Evolutionary conservation across 257 asterid species (phyloP), one percentile per base, ranked within the genome.

Genomic region (Voacanga thouarsii): DNA sequence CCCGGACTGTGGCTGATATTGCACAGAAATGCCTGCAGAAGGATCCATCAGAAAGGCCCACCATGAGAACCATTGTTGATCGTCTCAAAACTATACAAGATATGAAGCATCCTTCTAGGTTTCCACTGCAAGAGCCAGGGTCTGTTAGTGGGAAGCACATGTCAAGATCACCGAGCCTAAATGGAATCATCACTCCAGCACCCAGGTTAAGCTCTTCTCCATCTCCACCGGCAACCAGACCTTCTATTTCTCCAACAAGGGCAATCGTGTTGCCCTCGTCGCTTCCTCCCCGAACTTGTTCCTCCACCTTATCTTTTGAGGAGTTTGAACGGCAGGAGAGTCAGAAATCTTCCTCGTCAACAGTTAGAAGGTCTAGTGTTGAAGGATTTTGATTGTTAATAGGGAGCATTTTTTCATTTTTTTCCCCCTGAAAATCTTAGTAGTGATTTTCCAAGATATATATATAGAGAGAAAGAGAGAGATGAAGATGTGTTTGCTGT

Each of bases 1-100:
- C 97, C 9, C 83, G 97, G 66, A 86, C 90, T 9, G 90, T 94
- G 77, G 97, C 97, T 59, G 94, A 92, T 83, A 86, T 94, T 50
- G 98, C 97, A 45, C 97, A 92, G 78, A 84, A 86, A 75, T 92
- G 98, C 75, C 91, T 94, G 78, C 97, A 86, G 78, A 90, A 87
- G 74, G 98, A 94, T 65, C 96, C 98, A 3, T 94, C 98, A 0
- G 90, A 87, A 73, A 88, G 98, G 86, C 98, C 97, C 77, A 92
- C 97, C 51, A 94, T 94, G 98, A 90, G 98, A 85, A 87, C 89
- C 64, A 74, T 94, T 24, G 96, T 87, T 64, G 97, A 92, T 79
- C 94, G 87, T 74, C 94, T 92, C 55, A 90, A 87, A 82, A 64
- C 89, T 51, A 87, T 91, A 72, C 98, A 94, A 83, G 98, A 89